Base-by-base conservation (phyloP, 129 eudicot species). In the Pulicaria dysenterica region DNA sequence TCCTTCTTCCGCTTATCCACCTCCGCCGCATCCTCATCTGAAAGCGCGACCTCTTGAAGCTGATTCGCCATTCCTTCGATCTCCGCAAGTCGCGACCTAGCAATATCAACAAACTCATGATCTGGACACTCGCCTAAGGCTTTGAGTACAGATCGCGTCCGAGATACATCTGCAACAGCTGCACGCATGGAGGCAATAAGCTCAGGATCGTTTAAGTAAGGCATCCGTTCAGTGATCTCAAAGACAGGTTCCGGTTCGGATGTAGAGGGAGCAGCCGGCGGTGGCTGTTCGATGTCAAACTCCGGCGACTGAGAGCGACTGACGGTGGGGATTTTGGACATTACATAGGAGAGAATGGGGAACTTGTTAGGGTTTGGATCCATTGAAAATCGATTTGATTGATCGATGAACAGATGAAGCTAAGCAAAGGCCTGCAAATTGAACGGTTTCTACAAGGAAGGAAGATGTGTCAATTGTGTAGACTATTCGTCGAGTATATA, bases 21-120 rank as follows among this genome's bases (percentile, higher is more conserved):
- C 67, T 75, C 69, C 67, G n/a, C 77, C 13, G 19, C 78, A 38
- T 45, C 68, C 12, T 62, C 83, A 10, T 71, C 73, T 2, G 81
- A 11, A 38, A 85, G 64, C 44, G 56, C 64, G 13, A 81, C 81
- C 66, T 88, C 87, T 40, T 82, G 89, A 14, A 87, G 73, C 37
- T 57, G 64, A 14, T 59, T n/a, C 41, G 80, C 10, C 58, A 78
- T 31, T 11, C 58, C 62, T 8, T 85, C 92, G 42, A 91, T 82
- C 73, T 92, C 91, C 2, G 80, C 74, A 15, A 92, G 54, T 50
- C 53, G 74, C 8, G 79, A 74, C 68, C 80, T 81, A 1, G 98
- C 98, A 38, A 58, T 49, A 55, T 93, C 98, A 36, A 93, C 86
- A 0, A 90, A 38, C 74, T 93, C 98, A 57, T 93, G 98, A 71